These are phyloP conservation scores for Aechmea fasciata DNA, from an alignment of 176 grass and related monocot genomes.

Conservation along the genomic window DNA sequence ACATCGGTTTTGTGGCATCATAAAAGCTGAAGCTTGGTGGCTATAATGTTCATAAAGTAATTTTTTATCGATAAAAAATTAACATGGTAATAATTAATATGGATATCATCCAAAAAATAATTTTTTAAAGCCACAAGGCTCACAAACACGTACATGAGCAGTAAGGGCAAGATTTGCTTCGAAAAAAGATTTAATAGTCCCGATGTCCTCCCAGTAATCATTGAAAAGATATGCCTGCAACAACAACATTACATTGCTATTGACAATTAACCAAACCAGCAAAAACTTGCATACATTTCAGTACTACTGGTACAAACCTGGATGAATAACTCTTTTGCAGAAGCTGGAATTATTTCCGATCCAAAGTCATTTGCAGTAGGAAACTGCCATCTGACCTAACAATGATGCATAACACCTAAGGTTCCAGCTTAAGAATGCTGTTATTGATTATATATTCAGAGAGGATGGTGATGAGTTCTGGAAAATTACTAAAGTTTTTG, in stretches of 20 bases:
- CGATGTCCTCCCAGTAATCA: conserved; percentile 96
- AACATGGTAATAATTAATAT: not conserved
- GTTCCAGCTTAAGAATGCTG: conserved; percentile 9
- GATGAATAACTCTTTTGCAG: conserved; percentile 57
- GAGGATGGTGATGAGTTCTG: too few relatives aligned
- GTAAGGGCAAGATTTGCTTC: conserved; percentile 88
- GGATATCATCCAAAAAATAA: not conserved
- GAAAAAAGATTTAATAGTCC: conserved; percentile 85
- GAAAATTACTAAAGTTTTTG: not conserved
- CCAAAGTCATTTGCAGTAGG: conserved; percentile 98
- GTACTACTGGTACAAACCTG: conserved; percentile 28
- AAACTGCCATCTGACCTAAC: conserved; percentile 91
- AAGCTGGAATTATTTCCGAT: conserved; percentile 90
- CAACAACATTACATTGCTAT: not conserved
- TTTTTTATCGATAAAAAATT: too few relatives aligned
- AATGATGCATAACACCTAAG: conserved; percentile 40
- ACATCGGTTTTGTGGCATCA: conserved; percentile 72
- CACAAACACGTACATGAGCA: conserved; percentile 42
- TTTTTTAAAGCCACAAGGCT: not conserved
- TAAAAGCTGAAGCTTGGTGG: conserved; percentile 90
- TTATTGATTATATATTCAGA: conserved; percentile 2
- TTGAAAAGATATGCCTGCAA: conserved; percentile 92
- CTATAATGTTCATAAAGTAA: conserved; percentile 31
- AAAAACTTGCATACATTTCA: too few relatives aligned
- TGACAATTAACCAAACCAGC: not conserved